Evolutionary conservation across 768 basidiomycete genomes (phyloP).

Genomic region (Tubosaeta sp.): DNA sequence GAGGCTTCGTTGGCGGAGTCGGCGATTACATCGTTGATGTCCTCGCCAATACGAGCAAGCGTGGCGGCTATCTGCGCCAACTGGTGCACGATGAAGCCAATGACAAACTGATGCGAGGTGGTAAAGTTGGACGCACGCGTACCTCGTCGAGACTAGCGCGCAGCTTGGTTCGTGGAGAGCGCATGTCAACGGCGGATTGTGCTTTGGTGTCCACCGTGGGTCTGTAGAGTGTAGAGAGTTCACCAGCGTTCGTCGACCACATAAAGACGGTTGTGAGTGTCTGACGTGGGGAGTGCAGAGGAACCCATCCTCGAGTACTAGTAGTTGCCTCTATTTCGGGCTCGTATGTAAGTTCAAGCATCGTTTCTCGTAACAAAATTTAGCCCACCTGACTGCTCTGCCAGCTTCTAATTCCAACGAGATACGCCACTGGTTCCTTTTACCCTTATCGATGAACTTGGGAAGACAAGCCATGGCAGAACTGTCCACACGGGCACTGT

Average conservation of each 20-base stretch:
- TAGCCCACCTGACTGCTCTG: conserved; percentile 14
- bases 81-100: conserved; percentile 4
- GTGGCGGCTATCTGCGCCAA: conserved; percentile 26
- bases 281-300: neutral
- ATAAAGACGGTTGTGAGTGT: conserved; percentile 2
- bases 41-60: conserved; percentile 28
- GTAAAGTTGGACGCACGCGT: neutral
- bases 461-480: conserved; percentile 23
- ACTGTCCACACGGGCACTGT: conserved; percentile 18
- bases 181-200: neutral
- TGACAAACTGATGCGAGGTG: neutral
- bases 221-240: neutral
- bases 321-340: neutral
- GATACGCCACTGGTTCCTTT: conserved; percentile 7
- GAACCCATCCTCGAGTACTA: conserved; percentile 5
- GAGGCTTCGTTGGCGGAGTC: conserved; percentile 22
- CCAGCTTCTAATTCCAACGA: conserved; percentile 8
- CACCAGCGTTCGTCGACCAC: conserved; percentile 1
- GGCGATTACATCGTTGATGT: conserved; percentile 22
- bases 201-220: conserved; percentile 3
- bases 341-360: conserved; percentile 11
- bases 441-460: conserved; percentile 27
- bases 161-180: conserved; percentile 18
- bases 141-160: conserved; percentile 29
- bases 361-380: conserved; percentile 11